phyloP scores from a whole-genome alignment of 208 protist species.

The Trypanosoma boissoni region DNA sequence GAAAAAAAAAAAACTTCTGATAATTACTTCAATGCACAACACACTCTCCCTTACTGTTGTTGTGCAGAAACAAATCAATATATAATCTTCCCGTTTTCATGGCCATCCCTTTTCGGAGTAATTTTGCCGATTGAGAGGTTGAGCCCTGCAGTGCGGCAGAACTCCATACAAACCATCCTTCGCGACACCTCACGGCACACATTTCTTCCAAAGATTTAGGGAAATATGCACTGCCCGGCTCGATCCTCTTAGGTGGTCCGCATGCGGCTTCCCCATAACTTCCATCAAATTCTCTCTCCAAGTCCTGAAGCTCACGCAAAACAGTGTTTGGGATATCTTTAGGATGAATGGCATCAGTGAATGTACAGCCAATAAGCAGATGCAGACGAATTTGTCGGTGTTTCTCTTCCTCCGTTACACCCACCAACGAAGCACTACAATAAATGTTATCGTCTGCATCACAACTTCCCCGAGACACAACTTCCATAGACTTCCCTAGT shows the following conservation, averaged over 20 bases:
- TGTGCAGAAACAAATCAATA: slow-evolving; percentile 62
- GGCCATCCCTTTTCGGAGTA: slow-evolving; percentile 81
- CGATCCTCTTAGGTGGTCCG: slow-evolving; percentile 23
- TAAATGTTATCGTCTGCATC: background rate
- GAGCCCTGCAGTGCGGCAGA: slow-evolving; percentile 58
- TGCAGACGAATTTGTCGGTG: slow-evolving; percentile 16
- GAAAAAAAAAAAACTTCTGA: background rate
- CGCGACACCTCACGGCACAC: slow-evolving; percentile 68
- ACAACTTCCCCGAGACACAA: too few relatives aligned
- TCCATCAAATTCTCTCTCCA: slow-evolving; percentile 22
- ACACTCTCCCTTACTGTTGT: slow-evolving; percentile 1
- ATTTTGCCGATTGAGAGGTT: slow-evolving; percentile 46
- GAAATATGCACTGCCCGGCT: slow-evolving; percentile 81
- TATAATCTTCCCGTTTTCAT: slow-evolving; percentile 84
- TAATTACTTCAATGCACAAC: background rate
- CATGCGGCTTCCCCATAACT: slow-evolving; percentile 12
- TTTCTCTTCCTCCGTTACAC: background rate
- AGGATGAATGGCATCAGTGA: slow-evolving; percentile 66
- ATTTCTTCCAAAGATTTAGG: slow-evolving; percentile 45
- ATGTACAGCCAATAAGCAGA: slow-evolving; percentile 64
- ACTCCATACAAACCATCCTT: slow-evolving; percentile 80
- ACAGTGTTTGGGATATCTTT: slow-evolving; percentile 43
- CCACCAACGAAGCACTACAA: background rate
- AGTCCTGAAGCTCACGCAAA: slow-evolving; percentile 41
- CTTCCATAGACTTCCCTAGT: too few relatives aligned